Evolutionary conservation across 805 yeast species (phyloP), one percentile per base, ranked within the genome.

Genomic region (Isabelozyma gotoi): DNA sequence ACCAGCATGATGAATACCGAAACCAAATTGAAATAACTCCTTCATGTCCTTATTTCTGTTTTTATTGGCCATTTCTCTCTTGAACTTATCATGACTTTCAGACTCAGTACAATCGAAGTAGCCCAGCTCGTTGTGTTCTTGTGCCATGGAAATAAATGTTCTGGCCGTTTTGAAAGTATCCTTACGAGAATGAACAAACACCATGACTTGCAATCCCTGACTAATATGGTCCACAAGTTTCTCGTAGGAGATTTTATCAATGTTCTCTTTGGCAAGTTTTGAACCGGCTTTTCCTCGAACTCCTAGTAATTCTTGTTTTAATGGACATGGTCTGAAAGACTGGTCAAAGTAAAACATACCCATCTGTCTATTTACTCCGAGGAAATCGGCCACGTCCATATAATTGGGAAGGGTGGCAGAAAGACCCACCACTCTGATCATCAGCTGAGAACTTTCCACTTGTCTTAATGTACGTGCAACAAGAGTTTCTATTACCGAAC

Each of bases 1-100:
- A 55, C 99, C 99, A 0, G 99, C 99, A 68, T 94, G 98, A 63
- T 94, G 99, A 3, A 87, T 78, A 40, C 97, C 98, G 63, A 92
- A 85, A 0, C 99, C 99, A 43, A 71, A 67, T 39, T 71, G 80
- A 54, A 88, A 88, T 10, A 94, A 68, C 54, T 94, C 98, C 41
- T 82, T 75, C 60, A 90, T 63, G 53, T 92, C 98, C 50, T 78
- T 85, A 57, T 81, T 88, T 52, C 85, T 79, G 55, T 84, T 85
- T 49, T 82, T 77, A n/a, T 54, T 55, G 1, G 79, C 67, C 71
- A 89, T 77, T 45, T 92, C 97, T 46, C 84, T 71, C 20, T 71
- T 71, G 52, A 71, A 82, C 43, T 65, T 67, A 0, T 71, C 74
- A 55, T 68, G 73, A 4, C 57, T 53, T 8, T 61, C 72, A 11